Base-by-base conservation (phyloP, 2,329 filamentous ascomycete genomes). In the Fusarium nematophilum region DNA sequence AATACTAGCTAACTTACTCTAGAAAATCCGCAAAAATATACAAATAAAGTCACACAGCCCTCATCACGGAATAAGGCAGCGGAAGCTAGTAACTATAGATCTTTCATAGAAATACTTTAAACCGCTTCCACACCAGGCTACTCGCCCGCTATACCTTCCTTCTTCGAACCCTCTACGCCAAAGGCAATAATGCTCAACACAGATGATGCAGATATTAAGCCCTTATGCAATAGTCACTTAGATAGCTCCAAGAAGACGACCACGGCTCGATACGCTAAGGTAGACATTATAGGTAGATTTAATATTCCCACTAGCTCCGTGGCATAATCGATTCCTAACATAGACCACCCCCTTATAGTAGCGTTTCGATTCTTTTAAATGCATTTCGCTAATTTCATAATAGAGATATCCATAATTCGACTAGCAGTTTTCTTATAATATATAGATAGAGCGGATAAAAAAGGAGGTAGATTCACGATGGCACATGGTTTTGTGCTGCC, bases 141-240 rank as follows among this genome's bases (percentile, higher is more conserved):
- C 26, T 64, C 61, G 3, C 59, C 62, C 1, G 47, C 62, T 5
- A 58, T 57, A 11, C 59, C 54, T 23, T 37, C 44, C 3, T 34
- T 11, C 1, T 70, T 67, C 17, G 65, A 69, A 8, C 70, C 71
- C 1, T 56, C 36, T 5, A 73, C 70, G 0, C 70, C 72, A 1
- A 70, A 64, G 18, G 69, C 70, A 3, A 70, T 72, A 67, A 17
- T 46, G 6, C 13, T 56, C 15, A 9, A 30, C 2, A 29, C 33
- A 3, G 34, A 53, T 6, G 31, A 52, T 15, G 9, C n/a, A 8
- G 46, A 55, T 5, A 6, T 38, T 3, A 43, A 56, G 5, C 5
- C 33, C 5, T 18, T 42, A 6, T 10, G 37, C 14, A 31, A 36
- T 9, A 30, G 25, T 4, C 9, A 23, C 5, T 9, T 42, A 13